phyloP scores from a whole-genome alignment of 768 basidiomycete genomes.

The Boletellus emodensis region DNA sequence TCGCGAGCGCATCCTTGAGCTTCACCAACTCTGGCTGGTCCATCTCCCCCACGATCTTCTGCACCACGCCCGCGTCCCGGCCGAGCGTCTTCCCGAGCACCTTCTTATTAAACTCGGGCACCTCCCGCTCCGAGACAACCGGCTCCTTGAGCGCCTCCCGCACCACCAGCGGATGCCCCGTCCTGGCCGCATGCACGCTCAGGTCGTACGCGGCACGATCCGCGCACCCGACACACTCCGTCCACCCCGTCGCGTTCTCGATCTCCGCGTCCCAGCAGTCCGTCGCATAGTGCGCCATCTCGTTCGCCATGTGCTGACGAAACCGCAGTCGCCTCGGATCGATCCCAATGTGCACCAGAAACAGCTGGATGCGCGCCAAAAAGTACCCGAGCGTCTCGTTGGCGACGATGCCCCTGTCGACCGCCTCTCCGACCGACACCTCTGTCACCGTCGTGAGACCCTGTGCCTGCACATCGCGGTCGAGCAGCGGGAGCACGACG shows the following conservation, averaged over 20 bases:
- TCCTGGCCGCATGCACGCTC: constrained; percentile 80
- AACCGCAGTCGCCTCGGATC: constrained; percentile 80
- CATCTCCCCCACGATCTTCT: constrained; percentile 61
- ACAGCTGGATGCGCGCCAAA: constrained; percentile 85
- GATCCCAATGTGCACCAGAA: constrained; percentile 89
- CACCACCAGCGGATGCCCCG: constrained; percentile 82
- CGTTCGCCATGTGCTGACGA: constrained; percentile 97
- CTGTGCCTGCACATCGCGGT: constrained; percentile 75
- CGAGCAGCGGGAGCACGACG: constrained; percentile 70
- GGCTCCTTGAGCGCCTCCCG: constrained; percentile 84
- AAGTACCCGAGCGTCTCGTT: constrained; percentile 99
- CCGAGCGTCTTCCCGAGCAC: constrained; percentile 85
- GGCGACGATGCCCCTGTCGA: constrained; percentile 79
- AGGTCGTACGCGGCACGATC: constrained; percentile 97
- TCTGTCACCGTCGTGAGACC: constrained; percentile 62
- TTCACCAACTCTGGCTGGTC: constrained; percentile 60
- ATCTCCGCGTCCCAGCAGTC: constrained; percentile 99
- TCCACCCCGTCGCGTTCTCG: constrained; percentile 82
- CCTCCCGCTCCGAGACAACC: constrained; percentile 73
- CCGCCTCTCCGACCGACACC: constrained; percentile 86
- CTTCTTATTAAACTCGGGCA: constrained; percentile 84
- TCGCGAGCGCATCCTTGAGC: constrained; percentile 66
- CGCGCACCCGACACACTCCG: constrained; percentile 98
- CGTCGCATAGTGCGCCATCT: constrained; percentile 99
- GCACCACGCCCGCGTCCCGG: constrained; percentile 67